Evolutionary conservation across 2,329 filamentous ascomycete genomes (phyloP).

Genomic region (Sporothrix variecibatus): DNA sequence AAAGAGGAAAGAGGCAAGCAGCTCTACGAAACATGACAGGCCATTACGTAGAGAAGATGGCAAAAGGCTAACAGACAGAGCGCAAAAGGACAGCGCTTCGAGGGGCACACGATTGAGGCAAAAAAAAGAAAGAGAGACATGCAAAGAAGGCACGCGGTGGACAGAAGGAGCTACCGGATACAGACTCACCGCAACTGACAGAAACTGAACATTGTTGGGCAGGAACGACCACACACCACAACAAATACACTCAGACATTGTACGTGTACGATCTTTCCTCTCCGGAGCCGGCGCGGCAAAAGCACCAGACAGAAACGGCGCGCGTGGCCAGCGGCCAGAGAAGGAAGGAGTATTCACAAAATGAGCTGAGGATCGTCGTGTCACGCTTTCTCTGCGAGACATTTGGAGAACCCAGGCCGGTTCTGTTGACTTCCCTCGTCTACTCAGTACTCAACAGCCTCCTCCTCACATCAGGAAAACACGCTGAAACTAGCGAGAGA

Average conservation of each 20-base stretch:
- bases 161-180: neutral
- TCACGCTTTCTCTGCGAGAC: neutral
- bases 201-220: neutral
- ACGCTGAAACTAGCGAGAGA: slow-evolving; percentile 1
- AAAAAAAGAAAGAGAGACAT: neutral
- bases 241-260: no score
- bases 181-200: neutral
- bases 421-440: neutral
- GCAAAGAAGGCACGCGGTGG: neutral
- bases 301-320: neutral
- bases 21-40: neutral
- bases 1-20: neutral
- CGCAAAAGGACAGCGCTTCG: neutral
- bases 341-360: neutral
- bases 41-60: neutral
- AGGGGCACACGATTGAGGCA: neutral
- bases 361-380: neutral
- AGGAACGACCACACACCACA: neutral
- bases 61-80: neutral
- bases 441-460: neutral
- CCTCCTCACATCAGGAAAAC: neutral
- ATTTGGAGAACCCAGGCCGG: neutral
- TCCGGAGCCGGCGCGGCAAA: slow-evolving; percentile 9
- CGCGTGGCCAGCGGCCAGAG: neutral
- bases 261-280: neutral